phyloP scores from a whole-genome alignment of 176 grass and related monocot genomes.

The Musa acuminata region DNA sequence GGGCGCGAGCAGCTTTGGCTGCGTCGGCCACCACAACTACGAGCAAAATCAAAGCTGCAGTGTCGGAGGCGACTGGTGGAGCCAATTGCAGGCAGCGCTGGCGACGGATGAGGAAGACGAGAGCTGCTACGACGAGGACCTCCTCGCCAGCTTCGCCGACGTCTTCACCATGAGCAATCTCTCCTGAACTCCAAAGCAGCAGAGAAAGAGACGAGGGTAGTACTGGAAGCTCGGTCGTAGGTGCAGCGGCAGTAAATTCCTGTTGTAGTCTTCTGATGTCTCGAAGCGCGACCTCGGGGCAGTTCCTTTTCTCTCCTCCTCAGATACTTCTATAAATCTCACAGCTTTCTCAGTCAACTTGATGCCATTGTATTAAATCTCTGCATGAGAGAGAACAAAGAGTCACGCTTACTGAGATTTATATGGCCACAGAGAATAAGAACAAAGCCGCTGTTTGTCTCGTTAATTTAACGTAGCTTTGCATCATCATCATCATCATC shows the following conservation, averaged over 20 bases:
- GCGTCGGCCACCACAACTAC: conserved; percentile 15
- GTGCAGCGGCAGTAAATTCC: not conserved
- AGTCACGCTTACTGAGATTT: no score
- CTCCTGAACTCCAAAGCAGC: not conserved
- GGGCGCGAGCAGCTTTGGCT: not conserved
- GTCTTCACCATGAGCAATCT: conserved; percentile 28
- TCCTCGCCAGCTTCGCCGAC: conserved; percentile 61
- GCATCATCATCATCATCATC: not conserved
- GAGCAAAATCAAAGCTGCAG: not conserved
- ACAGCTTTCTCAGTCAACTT: not conserved
- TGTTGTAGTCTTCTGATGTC: not conserved
- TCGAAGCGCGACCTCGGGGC: not conserved
- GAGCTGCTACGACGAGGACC: conserved; percentile 23
- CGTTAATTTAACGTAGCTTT: not conserved
- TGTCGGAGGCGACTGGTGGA: conserved; percentile 5
- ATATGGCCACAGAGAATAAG: not conserved
- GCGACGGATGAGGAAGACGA: conserved; percentile 9
- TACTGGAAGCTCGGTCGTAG: not conserved
- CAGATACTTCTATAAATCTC: not conserved
- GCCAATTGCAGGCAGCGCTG: conserved; percentile 9
- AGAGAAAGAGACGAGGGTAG: not conserved
- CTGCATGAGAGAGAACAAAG: not conserved
- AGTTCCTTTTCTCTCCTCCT: not conserved
- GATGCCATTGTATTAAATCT: not conserved
- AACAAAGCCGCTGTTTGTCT: not conserved